phyloP scores from a whole-genome alignment of 2,329 filamentous ascomycete species.

The Fusarium pininemorale region DNA sequence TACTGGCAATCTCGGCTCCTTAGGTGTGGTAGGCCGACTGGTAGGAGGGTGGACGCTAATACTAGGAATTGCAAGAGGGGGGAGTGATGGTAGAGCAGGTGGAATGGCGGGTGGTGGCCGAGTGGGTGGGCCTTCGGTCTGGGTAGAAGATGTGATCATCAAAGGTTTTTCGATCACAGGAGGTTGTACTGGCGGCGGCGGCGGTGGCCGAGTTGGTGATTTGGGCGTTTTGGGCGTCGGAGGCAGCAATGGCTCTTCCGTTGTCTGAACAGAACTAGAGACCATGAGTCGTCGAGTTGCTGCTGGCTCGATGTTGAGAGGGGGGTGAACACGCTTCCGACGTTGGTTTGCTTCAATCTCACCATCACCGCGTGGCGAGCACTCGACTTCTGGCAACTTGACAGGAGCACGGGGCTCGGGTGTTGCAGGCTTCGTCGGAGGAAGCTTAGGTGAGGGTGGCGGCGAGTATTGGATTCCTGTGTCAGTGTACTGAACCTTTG shows the following conservation, averaged over 20 bases:
- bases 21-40: conserved; percentile 83
- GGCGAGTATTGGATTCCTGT: conserved; percentile 85
- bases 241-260: conserved; percentile 69
- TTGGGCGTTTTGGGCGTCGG: conserved; percentile 64
- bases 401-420: conserved; percentile 54
- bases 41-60: conserved; percentile 92
- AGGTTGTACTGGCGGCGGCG: conserved; percentile 44
- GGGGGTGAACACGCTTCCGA: conserved; percentile 71
- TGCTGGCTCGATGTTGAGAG: conserved; percentile 59
- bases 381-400: conserved; percentile 55
- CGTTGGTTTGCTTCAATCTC: conserved; percentile 80
- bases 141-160: conserved; percentile 68
- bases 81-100: conserved; percentile 41
- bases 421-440: conserved; percentile 52
- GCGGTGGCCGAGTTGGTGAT: conserved; percentile 54
- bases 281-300: conserved; percentile 62
- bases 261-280: conserved; percentile 70
- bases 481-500: conserved; percentile 71
- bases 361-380: conserved; percentile 55
- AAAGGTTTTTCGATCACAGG: conserved; percentile 48
- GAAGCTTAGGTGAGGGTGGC: conserved; percentile 73
- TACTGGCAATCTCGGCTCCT: conserved; percentile 78
- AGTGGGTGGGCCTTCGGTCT: conserved; percentile 58
- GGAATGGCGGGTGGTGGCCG: neutral
- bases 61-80: conserved; percentile 73